Percentiles rank a stretch among this genome's conserved stretches.
Conservation (phyloP, 2,329 filamentous ascomycete species). For the Alternaria burnsii region DNA sequence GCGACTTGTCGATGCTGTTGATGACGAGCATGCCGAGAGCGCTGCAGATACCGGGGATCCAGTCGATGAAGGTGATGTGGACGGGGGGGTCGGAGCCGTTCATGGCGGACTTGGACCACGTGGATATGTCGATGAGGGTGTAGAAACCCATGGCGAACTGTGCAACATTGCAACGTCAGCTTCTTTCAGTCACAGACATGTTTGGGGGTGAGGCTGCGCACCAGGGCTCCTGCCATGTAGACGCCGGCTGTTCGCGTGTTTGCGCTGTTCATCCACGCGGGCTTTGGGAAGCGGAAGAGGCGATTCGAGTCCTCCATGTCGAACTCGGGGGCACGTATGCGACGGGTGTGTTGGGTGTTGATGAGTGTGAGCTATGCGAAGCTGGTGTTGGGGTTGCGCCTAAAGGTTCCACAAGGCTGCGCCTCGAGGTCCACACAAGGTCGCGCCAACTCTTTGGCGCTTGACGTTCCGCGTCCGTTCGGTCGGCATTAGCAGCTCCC, state of each 20-base stretch:
- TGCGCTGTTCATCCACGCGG: slow-evolving; percentile 72
- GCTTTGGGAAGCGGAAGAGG: slow-evolving; percentile 73
- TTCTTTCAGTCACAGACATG: no score
- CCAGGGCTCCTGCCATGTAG: slow-evolving; percentile 71
- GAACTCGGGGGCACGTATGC: slow-evolving; percentile 5
- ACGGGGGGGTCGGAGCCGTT: slow-evolving; percentile 65
- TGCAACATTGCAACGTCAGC: no score
- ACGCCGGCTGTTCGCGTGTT: slow-evolving; percentile 71
- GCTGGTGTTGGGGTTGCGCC: slow-evolving; percentile 23
- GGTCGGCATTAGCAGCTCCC: slow-evolving; percentile 3
- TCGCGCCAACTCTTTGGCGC: slow-evolving; percentile 15
- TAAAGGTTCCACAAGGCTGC: neutral
- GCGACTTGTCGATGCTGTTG: slow-evolving; percentile 75
- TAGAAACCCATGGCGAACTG: slow-evolving; percentile 76
- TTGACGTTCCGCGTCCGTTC: slow-evolving; percentile 18
- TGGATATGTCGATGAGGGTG: slow-evolving; percentile 72
- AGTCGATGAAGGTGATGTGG: slow-evolving; percentile 75
- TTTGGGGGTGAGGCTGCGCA: slow-evolving; percentile 50
- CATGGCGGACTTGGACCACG: slow-evolving; percentile 68
- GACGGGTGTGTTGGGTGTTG: slow-evolving; percentile 3
- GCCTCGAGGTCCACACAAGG: neutral
- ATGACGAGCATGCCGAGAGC: slow-evolving; percentile 75
- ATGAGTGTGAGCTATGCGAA: slow-evolving; percentile 21
- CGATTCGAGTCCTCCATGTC: slow-evolving; percentile 59
- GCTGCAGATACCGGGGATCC: slow-evolving; percentile 75